Evolutionary conservation across 2,329 filamentous ascomycete genomes (phyloP), one percentile per base, ranked within the genome.

Genomic region (Beauveria rudraprayagi): DNA sequence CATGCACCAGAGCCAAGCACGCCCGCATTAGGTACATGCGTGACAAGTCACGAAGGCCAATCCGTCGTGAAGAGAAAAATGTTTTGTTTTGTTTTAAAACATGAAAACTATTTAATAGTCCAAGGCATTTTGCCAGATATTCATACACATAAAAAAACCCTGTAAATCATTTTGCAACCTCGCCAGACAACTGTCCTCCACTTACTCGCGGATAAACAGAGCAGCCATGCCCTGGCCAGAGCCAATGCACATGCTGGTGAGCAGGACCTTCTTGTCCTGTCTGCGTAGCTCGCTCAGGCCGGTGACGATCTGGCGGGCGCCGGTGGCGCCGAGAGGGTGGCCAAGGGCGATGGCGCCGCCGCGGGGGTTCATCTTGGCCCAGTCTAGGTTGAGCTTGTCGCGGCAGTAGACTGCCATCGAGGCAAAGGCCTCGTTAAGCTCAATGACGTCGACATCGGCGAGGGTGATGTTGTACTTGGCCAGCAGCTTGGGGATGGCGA

Each of bases 361-460:
- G 63, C 89, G 81, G 28, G 87, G 83, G 77, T 94, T 94, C 82
- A 94, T 83, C 84, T 92, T 93, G 69, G 81, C 75, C 75, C 82
- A 83, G 71, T 90, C 86, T 56, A 93, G 78, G 66, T 84, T 84
- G 56, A 94, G 81, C 66, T 79, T 84, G 69, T 91, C 82, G 60
- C 89, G 78, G 77, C 92, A 96, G 83, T 97, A 97, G 34, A 97
- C 92, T 1, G 91, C 92, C 94, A 97, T 97, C 57, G 90, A 94
- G 24, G 92, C 93, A 70, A 99, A 99, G 1, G 94, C 94, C 82
- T 99, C 94, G 79, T 99, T 99, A 71, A 99, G 77, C 82, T 97
- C 94, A 67, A 93, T 81, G 41, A 97, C 83, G 71, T 99, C 94
- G 64, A 94, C 84, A 68, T 97, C 94, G 62, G 88, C 83, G 59